Base-by-base conservation (phyloP, 306 rosid genomes). In the Cucumis cinereus region DNA sequence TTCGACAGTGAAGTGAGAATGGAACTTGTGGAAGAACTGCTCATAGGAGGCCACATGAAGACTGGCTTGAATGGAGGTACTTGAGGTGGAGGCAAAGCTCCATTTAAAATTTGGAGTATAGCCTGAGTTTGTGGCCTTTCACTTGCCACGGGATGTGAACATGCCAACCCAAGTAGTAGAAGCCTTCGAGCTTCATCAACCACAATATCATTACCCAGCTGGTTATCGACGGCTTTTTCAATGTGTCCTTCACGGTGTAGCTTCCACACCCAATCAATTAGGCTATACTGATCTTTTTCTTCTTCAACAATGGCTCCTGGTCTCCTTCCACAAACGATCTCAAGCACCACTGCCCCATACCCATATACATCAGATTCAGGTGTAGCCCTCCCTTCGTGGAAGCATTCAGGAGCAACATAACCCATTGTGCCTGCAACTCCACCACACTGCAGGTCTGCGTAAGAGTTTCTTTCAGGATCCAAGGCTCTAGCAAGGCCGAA, bases 241-340 rank as follows among this genome's bases (percentile, higher is more conserved):
- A 84, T 77, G 19, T 30, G 68, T 26, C 82, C 81, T 73, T 80
- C 87, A 1, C 87, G 78, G 76, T 87, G 88, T 22, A 81, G 10
- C 81, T 77, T 76, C 90, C 88, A 84, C 75, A 84, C 90, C 90
- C 90, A 87, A 75, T 87, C 87, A 19, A 87, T 77, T 78, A 87
- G 30, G 13, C 83, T 67, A 28, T 77, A 77, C 5, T 22, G 77
- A n/a, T 62, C 11, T 28, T 80, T 63, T 23, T 74, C 79, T 17
- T 67, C 58, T 30, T 26, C 54, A 53, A 87, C 45, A 41, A 41
- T 43, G 1, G 26, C 59, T 7, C 86, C 88, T 0, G 90, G 90
- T 54, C 63, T 78, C 74, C 78, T 68, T 14, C 86, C 82, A 40
- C 85, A 79, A 47, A 87, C 79, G 20, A 87, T 77, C 75, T 87